Base-by-base conservation (phyloP, 768 basidiomycete species). In the Leccinum boreale region DNA sequence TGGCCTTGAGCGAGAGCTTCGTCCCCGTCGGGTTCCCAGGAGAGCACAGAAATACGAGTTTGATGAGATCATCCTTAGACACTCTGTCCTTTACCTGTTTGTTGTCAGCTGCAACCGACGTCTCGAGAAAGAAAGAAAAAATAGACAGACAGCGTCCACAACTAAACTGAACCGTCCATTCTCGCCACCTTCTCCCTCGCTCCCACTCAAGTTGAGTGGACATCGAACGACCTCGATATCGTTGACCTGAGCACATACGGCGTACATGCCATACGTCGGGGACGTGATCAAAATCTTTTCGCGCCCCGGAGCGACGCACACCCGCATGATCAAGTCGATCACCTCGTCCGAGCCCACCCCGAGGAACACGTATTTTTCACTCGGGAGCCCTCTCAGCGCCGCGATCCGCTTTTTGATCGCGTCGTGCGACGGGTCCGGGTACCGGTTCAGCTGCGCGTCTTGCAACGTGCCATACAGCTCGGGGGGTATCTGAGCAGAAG, bases 211-310 rank as follows among this genome's bases (percentile, higher is more conserved):
- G 63, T 86, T 83, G 24, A 98, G 75, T 3, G 86, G 85, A 19
- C 90, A 85, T 66, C 87, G 87, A 47, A 94, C 83, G 4, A 96
- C 74, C 0, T 83, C 89, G 15, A 96, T 78, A 70, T 99, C 97
- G 69, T 99, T 99, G 48, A 98, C 87, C 67, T 97, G 90, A 10
- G 96, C 97, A 58, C 89, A 94, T 1, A 98, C 96, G 12, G 81
- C 71, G 74, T 98, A 98, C 96, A 98, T 99, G 17, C 96, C 97
- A 70, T 98, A 98, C 12, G 97, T 98, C 5, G 97, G 97, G 1
- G 96, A 96, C 1, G 90, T 92, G 35, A 84, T 88, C 68, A 98
- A 72, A 33, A 97, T 89, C 69, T 87, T 90, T 64, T 98, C 96
- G 54, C 74, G 79, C 1, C 73, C 83, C 0, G 97, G 97, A 1